A percentile compares a stretch with the other conserved stretches of the same genome.
Conservation (phyloP, 1,284 basidiomycete genomes). For the Sporisorium iseilematis-ciliati region DNA sequence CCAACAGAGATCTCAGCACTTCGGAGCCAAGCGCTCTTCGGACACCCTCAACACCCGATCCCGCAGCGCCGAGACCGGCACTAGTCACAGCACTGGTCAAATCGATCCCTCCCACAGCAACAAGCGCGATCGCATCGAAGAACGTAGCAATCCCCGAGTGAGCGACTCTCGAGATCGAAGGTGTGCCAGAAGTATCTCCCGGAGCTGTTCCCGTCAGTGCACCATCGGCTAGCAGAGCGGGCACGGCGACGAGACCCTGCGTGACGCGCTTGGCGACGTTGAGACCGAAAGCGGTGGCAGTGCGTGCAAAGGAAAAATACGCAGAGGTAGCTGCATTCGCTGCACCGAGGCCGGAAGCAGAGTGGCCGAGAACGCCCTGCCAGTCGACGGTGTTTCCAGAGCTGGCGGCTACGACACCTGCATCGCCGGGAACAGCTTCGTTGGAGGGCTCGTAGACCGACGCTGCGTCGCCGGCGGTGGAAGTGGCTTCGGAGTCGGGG, state of each 20-base stretch:
- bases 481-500: constrained; percentile 51
- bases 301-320: constrained; percentile 56
- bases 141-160: constrained; percentile 59
- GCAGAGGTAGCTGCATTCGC: constrained; percentile 58
- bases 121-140: constrained; percentile 56
- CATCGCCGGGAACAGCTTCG: constrained; percentile 27
- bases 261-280: constrained; percentile 61
- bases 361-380: constrained; percentile 46
- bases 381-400: constrained; percentile 31
- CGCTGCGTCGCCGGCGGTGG: constrained; percentile 19
- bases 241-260: constrained; percentile 54
- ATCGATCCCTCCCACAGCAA: constrained; percentile 62
- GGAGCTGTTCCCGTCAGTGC: constrained; percentile 53
- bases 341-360: constrained; percentile 45
- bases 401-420: constrained; percentile 23
- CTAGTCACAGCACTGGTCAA: constrained; percentile 59
- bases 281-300: constrained; percentile 54
- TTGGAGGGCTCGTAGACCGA: constrained; percentile 20
- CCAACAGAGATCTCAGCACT: constrained; percentile 50
- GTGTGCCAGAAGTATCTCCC: constrained; percentile 18
- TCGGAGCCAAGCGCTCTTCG: constrained; percentile 53
- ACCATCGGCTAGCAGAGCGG: constrained; percentile 54
- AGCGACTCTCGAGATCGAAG: constrained; percentile 39
- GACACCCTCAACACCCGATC: constrained; percentile 56
- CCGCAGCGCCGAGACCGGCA: constrained; percentile 57